Evolutionary conservation across 306 rosid species (phyloP).

Genomic region (Echinosophora koreensis): DNA sequence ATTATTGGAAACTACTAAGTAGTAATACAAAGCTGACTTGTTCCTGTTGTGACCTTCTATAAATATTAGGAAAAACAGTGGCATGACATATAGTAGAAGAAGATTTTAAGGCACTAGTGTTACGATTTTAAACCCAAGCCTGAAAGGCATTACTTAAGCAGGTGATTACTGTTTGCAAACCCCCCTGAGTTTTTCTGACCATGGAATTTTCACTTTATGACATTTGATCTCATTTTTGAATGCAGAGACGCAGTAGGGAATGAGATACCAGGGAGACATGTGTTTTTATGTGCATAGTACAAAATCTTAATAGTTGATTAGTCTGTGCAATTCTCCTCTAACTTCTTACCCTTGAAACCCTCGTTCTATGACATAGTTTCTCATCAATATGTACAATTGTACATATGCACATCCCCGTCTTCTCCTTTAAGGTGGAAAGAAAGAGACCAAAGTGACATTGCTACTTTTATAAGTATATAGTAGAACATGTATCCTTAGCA

Average conservation of each 20-base stretch:
- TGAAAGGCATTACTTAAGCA: neutral
- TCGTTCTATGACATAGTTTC: neutral
- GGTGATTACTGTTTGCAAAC: neutral
- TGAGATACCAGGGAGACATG: neutral
- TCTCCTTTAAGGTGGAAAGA: neutral
- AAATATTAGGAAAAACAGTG: neutral
- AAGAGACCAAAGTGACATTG: neutral
- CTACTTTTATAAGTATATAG: neutral
- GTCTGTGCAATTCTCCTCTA: neutral
- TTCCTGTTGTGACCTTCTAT: neutral
- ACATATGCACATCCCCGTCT: constrained; percentile 32
- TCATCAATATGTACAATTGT: neutral
- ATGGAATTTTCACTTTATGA: constrained; percentile 1
- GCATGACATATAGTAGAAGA: neutral
- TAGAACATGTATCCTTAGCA: neutral
- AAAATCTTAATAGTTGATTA: neutral
- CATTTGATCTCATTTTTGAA: constrained; percentile 1
- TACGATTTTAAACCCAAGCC: neutral
- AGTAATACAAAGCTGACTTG: neutral
- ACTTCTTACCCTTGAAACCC: neutral
- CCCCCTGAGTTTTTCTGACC: neutral
- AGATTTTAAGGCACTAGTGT: neutral
- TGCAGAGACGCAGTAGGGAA: constrained; percentile 42
- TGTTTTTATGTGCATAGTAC: neutral
- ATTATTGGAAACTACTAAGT: constrained; percentile 25